These are phyloP conservation scores for Fusarium xylarioides DNA, from an alignment of 2,329 filamentous ascomycete species.

Conservation along the genomic window DNA sequence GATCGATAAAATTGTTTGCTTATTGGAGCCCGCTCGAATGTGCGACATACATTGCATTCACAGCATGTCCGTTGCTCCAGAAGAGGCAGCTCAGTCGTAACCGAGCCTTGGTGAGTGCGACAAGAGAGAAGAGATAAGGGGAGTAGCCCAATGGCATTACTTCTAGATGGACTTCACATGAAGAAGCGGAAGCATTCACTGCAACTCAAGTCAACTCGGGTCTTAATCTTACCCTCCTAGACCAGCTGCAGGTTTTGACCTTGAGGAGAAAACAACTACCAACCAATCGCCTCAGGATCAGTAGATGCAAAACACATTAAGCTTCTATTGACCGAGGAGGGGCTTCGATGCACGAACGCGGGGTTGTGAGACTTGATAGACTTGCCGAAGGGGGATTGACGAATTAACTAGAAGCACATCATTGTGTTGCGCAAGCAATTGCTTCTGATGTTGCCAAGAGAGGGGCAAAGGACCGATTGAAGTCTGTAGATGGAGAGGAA, in stretches of 20 bases:
- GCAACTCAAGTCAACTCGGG: background rate
- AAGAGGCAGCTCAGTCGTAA: background rate
- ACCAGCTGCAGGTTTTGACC: too few species aligned
- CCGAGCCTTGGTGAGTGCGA: background rate
- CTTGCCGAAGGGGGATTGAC: background rate
- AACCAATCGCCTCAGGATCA: background rate
- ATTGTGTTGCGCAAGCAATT: background rate
- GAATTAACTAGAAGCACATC: background rate
- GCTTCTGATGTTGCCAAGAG: background rate
- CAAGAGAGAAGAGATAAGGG: background rate
- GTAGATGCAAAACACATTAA: background rate
- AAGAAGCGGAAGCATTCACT: too few species aligned
- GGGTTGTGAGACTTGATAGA: background rate
- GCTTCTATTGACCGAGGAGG: background rate
- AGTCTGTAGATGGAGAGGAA: background rate
- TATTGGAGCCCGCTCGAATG: background rate
- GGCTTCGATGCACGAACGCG: background rate
- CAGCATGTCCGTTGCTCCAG: background rate
- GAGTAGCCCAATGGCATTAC: background rate
- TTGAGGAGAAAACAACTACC: fast-evolving
- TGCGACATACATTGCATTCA: background rate
- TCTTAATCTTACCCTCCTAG: too few species aligned
- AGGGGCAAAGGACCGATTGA: background rate
- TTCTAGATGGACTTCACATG: fast-evolving
- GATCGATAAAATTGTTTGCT: fast-evolving